Evolutionary conservation across 2,329 filamentous ascomycete species (phyloP), one percentile per base, ranked within the genome.

Genomic region (Teratosphaeria destructans): DNA sequence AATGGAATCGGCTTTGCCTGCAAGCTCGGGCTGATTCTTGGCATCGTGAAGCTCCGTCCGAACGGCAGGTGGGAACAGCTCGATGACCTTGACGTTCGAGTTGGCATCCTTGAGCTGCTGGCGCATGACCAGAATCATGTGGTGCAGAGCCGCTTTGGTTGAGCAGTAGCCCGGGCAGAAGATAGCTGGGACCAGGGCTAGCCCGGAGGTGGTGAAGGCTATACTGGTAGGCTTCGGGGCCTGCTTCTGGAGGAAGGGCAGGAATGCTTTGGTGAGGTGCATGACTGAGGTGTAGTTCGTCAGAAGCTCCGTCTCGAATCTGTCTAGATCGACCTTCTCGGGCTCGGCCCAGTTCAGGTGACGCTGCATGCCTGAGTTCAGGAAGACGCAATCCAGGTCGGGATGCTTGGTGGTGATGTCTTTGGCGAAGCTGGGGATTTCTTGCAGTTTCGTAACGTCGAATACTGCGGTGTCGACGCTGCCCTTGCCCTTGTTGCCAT

Each of bases 11-110:
- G 79, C 80, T 58, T 78, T 73, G 66, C 79, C 67, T 19, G 62
- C 60, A 53, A 65, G 62, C 63, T 82, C 78, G 0, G 79, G 80
- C 69, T 82, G 80, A 60, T 82, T 77, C 67, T 80, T 80, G 32
- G 73, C 73, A 60, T 83, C 80, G 61, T 82, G 81, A 29, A 83
- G 68, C 66, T 83, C 81, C 0, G 80, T 83, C 70, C 83, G 81
- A 39, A 83, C 80, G 0, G 79, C 78, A 0, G 81, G 81, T 3
- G 81, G 81, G 59, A 78, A 80, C 10, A 83, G 73, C 67, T 83
- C 81, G 43, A 82, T 71, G n/a, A 83, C 75, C 61, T 80, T 80
- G 65, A 82, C 73, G 54, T 79, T 76, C 4, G 74, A 75, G 0
- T 72, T 69, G 1, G 73, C 74, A 5, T 75, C 74, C 53, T 74